phyloP scores from a whole-genome alignment of 306 rosid genomes.

The Luffa acutangula region DNA sequence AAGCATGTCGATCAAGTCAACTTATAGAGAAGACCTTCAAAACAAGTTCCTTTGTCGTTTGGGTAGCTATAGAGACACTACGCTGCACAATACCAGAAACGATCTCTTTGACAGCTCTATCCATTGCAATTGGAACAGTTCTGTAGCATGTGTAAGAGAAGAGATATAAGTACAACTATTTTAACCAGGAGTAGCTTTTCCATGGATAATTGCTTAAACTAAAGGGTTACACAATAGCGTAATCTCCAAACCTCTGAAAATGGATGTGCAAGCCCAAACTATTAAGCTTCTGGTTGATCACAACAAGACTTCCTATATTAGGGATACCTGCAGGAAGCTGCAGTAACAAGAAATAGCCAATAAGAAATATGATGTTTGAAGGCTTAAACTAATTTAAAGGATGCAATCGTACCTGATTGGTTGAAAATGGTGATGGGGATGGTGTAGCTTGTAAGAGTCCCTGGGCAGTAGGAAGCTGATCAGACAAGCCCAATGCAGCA shows the following conservation, averaged over 20 bases:
- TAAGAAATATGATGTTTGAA: neutral
- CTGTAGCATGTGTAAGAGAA: conserved; percentile 25
- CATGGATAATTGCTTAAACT: neutral
- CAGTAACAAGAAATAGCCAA: conserved; percentile 13
- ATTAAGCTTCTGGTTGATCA: conserved; percentile 77
- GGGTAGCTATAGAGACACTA: conserved; percentile 95
- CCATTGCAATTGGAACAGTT: conserved; percentile 87
- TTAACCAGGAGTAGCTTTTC: neutral
- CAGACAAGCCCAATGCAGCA: conserved; percentile 56
- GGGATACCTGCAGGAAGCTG: conserved; percentile 72
- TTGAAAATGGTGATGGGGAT: conserved; percentile 49
- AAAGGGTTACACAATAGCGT: neutral
- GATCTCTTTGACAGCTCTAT: conserved; percentile 88
- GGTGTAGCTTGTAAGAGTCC: conserved; percentile 68
- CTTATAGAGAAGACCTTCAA: conserved; percentile 51
- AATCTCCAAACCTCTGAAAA: conserved; percentile 71
- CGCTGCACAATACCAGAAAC: conserved; percentile 87
- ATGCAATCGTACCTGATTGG: conserved; percentile 43
- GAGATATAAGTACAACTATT: conserved; percentile 10
- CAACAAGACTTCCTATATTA: conserved; percentile 67
- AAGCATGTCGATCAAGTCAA: neutral
- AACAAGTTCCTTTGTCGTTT: conserved; percentile 96
- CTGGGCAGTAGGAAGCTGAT: conserved; percentile 79
- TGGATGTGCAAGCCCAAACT: conserved; percentile 61
- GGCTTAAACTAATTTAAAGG: neutral